Evolutionary conservation across 2,329 filamentous ascomycete genomes (phyloP).

Genomic region (Scytalidium lignicola): DNA sequence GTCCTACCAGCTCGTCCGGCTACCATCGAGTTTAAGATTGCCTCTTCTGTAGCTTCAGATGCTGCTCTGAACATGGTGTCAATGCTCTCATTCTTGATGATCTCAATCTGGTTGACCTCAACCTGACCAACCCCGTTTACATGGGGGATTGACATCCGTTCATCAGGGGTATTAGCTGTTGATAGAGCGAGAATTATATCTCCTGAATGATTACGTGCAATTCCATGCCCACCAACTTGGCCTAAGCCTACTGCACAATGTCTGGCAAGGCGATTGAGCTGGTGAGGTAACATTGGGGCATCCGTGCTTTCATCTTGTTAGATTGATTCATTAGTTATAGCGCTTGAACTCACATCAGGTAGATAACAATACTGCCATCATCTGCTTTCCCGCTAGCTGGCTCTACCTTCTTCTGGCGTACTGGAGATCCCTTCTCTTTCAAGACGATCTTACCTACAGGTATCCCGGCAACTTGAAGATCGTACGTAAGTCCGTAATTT

Average conservation of each 20-base stretch:
- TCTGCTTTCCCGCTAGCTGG: constrained; percentile 42
- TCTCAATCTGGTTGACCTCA: constrained; percentile 38
- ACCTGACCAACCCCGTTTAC: constrained; percentile 24
- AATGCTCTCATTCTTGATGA: constrained; percentile 54
- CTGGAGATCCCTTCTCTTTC: constrained; percentile 37
- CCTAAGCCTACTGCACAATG: constrained; percentile 57
- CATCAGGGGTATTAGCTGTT: constrained; percentile 42
- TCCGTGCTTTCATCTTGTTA: constrained; percentile 37
- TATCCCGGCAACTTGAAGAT: constrained; percentile 55
- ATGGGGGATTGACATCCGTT: constrained; percentile 18
- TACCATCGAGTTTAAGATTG: constrained; percentile 56
- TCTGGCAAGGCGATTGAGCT: constrained; percentile 53
- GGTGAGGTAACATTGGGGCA: constrained; percentile 51
- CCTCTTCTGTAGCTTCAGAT: constrained; percentile 59
- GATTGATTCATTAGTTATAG: neutral
- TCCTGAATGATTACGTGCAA: constrained; percentile 51
- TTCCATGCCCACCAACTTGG: constrained; percentile 54
- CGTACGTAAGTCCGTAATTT: constrained; percentile 56
- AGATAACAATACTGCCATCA: constrained; percentile 57
- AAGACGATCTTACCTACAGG: constrained; percentile 55
- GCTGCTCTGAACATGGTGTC: constrained; percentile 57
- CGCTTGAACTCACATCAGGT: constrained; percentile 37
- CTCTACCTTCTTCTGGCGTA: constrained; percentile 21
- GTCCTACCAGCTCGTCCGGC: constrained; percentile 56
- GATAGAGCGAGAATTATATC: constrained; percentile 66